Base-by-base conservation (phyloP, 179 eudicot genomes). In the Gypsophila paniculata region DNA sequence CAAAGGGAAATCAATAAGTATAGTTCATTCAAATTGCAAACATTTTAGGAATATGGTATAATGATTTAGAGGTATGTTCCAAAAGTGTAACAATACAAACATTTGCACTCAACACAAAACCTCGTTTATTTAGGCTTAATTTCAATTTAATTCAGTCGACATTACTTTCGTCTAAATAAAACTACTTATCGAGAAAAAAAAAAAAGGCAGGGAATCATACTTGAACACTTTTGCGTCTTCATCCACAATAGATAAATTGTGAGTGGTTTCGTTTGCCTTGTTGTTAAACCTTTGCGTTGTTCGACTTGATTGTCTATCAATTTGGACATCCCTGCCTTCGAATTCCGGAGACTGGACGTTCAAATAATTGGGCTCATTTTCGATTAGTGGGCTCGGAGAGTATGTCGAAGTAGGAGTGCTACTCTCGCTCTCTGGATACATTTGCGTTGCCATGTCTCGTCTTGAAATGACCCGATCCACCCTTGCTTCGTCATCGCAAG, bases 371-470 rank as follows among this genome's bases (percentile, higher is more conserved):
- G 68, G 13, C 15, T 65, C 63, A 48, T 13, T 25, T 17, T 8
- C 18, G 17, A 57, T 59, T 8, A 61, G 15, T 36, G 46, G 73
- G 62, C 63, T 25, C 15, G 76, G 72, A 68, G 77, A 73, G 11
- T 49, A 34, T 4, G 63, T 53, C 2, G 69, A 70, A 0, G 0
- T 2, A 64, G 52, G 65, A 22, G 53, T 49, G 15, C 74, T 75
- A 39, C 67, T 74, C 21, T 72, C 71, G 60, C 72, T 63, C 8
- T 42, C 75, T 19, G 76, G 72, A 25, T 57, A 72, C 83, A 82
- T 79, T 69, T 82, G 81, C 1, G 83, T 82, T 14, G 83, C 83
- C 85, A 76, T 79, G 36, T 82, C 85, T 42, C 85, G 74, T 60
- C 81, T 74, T 42, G 85, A 82, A 29, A 68, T 32, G 9, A 61